Base-by-base conservation (phyloP, 345 rosid genomes). In the Diplotaxis tenuifolia region DNA sequence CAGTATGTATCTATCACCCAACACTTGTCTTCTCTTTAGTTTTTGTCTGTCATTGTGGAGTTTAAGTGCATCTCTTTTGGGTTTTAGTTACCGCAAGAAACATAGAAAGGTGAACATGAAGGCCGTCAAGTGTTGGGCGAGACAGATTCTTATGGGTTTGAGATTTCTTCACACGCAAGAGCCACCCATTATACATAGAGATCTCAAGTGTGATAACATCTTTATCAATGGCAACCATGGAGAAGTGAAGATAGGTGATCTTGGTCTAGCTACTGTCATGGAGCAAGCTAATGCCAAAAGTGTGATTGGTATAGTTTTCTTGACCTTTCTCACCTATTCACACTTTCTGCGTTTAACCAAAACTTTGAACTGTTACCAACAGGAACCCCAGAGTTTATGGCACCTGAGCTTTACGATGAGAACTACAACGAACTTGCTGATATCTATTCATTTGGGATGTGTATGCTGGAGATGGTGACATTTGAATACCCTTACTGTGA, bases 161-260 rank as follows among this genome's bases (percentile, higher is more conserved):
- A 79, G 78, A 68, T 94, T 86, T 78, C 88, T 94, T 78, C 98
- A 94, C 53, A 54, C 84, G 79, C 96, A 87, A 59, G 80, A 84
- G 22, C 98, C 97, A 49, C 95, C 96, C 5, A 84, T 94, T 68
- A 89, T 94, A 36, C 98, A 94, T 78, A 82, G 96, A 20, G 98
- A 94, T 82, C 86, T 94, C 79, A 94, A 94, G 84, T 94, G 97
- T 14, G 98, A 94, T 82, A 94, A 94, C 83, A 81, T 94, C 56
- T 89, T 94, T 72, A 88, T 94, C 75, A 94, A 94, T 72, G 98
- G 98, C 31, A 87, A 89, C 86, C 93, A 82, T 75, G 98, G 97
- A 71, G 95, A 91, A 84, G 96, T 94, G 67, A 94, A 94, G 78
- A 94, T 94, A 73, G 98, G 98, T 74, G 97, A 94, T 83, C 96